These are phyloP conservation scores for Cryptococcus depauperatus DNA, from an alignment of 1,284 basidiomycete genomes.

Conservation along the genomic window DNA sequence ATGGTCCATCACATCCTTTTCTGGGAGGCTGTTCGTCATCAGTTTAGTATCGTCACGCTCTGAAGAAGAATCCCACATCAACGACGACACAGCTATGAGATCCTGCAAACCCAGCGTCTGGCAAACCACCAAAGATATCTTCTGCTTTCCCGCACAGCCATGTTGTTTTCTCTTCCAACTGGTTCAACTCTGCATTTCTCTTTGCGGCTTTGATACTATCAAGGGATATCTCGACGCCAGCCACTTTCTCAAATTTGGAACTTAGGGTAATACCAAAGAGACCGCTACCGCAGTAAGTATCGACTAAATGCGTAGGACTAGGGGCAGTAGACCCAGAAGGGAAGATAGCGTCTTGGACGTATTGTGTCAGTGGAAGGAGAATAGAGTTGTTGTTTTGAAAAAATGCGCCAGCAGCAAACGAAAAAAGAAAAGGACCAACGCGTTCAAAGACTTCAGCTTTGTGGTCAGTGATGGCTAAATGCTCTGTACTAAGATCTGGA, in stretches of 20 bases:
- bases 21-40: conserved; percentile 59
- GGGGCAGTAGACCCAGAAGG: conserved; percentile 21
- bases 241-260: conserved; percentile 65
- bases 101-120: conserved; percentile 34
- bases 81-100: conserved; percentile 39
- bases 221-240: conserved; percentile 77
- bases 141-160: conserved; percentile 53
- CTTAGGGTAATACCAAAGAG: conserved; percentile 87
- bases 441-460: conserved; percentile 72
- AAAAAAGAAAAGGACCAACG: conserved; percentile 72
- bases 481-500: conserved; percentile 47
- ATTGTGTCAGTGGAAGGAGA: conserved; percentile 69
- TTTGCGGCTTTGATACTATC: conserved; percentile 71
- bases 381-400: conserved; percentile 99
- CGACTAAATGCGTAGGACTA: conserved; percentile 70
- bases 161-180: conserved; percentile 38
- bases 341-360: conserved; percentile 70
- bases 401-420: conserved; percentile 82
- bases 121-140: conserved; percentile 48
- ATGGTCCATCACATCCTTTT: conserved; percentile 78
- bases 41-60: background rate
- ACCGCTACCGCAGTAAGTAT: conserved; percentile 82
- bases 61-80: conserved; percentile 37
- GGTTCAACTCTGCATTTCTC: conserved; percentile 71
- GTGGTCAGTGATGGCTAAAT: conserved; percentile 76